These are phyloP conservation scores for Immersiella caudata DNA, from an alignment of 495 filamentous ascomycete species.

Conservation along the genomic window DNA sequence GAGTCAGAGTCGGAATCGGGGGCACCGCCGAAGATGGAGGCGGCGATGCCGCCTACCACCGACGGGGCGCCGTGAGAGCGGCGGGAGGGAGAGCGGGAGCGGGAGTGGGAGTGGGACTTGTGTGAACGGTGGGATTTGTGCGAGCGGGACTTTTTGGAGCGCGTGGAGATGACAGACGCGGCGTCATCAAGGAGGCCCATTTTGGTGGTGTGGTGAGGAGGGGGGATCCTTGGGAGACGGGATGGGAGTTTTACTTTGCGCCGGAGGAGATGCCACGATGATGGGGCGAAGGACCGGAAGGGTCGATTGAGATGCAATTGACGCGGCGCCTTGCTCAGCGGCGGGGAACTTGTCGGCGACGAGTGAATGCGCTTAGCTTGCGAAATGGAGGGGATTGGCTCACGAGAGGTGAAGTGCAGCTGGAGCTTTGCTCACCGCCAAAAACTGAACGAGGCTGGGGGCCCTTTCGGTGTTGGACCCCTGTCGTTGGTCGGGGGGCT, in stretches of 20 bases:
- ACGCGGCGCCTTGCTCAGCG: not conserved
- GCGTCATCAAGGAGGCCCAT: slow-evolving; percentile 52
- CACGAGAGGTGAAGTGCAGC: slow-evolving; percentile 13
- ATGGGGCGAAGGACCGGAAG: not conserved
- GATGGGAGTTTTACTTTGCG: not conserved
- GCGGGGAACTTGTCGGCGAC: not conserved
- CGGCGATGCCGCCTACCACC: slow-evolving; percentile 25
- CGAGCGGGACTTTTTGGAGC: slow-evolving; percentile 34
- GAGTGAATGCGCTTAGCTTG: slow-evolving; percentile 2
- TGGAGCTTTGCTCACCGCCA: slow-evolving; percentile 10
- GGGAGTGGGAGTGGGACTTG: slow-evolving; percentile 31
- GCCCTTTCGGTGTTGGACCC: not conserved
- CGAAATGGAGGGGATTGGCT: slow-evolving; percentile 21
- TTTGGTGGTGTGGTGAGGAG: slow-evolving; percentile 7
- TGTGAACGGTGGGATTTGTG: slow-evolving; percentile 19
- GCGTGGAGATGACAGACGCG: slow-evolving; percentile 44
- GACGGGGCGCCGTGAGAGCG: slow-evolving; percentile 27
- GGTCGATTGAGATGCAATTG: not conserved
- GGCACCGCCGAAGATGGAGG: slow-evolving; percentile 43
- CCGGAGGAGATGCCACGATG: not conserved
- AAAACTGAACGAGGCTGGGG: slow-evolving; percentile 28
- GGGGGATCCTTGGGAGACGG: not conserved
- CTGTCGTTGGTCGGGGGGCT: not conserved
- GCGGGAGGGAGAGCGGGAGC: slow-evolving; percentile 32
- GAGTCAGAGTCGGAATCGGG: slow-evolving; percentile 12